Evolutionary conservation across 2,329 filamentous ascomycete genomes (phyloP), one percentile per base, ranked within the genome.

Genomic region (Diaporthe sp.): DNA sequence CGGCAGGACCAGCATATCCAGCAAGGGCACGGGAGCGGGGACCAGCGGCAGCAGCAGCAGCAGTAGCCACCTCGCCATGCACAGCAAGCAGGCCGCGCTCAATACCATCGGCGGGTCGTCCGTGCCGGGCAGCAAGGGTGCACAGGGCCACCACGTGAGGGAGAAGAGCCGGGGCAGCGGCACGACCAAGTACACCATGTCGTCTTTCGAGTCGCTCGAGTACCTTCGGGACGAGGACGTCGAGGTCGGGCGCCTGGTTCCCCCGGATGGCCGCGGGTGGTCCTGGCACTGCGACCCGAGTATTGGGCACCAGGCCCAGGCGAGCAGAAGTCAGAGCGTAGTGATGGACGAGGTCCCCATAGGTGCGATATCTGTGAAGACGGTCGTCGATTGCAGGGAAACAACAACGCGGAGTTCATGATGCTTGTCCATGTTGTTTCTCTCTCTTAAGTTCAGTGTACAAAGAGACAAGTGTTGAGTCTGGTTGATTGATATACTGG

Each of bases 21-120:
- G 58, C 37, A 44, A 62, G 15, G 28, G 58, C 37, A 31, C 39
- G 10, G 19, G 22, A 6, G 31, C 22, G 31, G 31, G 57, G 31
- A 39, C 57, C 8, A 22, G 19, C 12, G n/a, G 25, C n/a, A 22
- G 62, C 12, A 15, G 61, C 61, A 28, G 28, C 44, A 13, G 44
- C 44, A 15, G 28, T 28, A 28, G 44, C 44, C 7, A 31, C 44
- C 7, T 28, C 44, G 28, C 28, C 44, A 31, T 28, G 61, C 42
- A 67, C 44, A 51, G 25, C 44, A 51, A 49, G 42, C 61, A 67
- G 10, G 62, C 19, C 3, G 62, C 62, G 31, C 44, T 68, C 28
- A 68, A 68, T 22, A 68, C 62, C 28, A 68, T 68, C 44, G 62
- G 62, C 44, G 62, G 62, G 44, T 68, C 46, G 62, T 37, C 46